Evolutionary conservation across 495 filamentous ascomycete species (phyloP), one percentile per base, ranked within the genome.

Genomic region (Alectoria sarmentosa): DNA sequence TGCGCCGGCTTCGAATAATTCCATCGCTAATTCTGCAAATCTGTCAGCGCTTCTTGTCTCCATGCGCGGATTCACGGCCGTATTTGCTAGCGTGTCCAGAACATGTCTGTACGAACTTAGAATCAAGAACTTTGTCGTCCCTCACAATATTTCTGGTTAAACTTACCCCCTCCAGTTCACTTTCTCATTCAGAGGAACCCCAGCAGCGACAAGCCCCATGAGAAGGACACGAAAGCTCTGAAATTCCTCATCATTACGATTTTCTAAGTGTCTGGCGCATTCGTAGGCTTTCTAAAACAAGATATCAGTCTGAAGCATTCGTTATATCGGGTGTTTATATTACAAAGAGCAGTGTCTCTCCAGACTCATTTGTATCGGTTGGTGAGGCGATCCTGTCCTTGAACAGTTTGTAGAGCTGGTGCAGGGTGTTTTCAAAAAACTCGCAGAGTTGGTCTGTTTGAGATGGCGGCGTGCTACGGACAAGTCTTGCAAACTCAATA

Each of bases 61-160:
- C 14, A 0, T 1, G 15, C 9, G 3, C 5, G 10, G 0, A 6
- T 1, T 0, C 2, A 41, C 10, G 38, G 1, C 9, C 2, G 5
- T 1, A 13, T 41, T 1, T 15, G 5, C 19, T 21, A 44, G 17
- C 4, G 1, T 1, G 41, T 44, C 41, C 9, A 44, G 19, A 44
- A 8, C 41, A 44, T 2, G 19, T 6, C 41, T 44, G 21, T 41
- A 21, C 3, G 19, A 4, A 21, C 21, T 21, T 8, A 19, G 19
- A 21, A 21, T 44, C 17, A 44, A 44, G 17, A 44, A 2, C 19
- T 21, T 21, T 21, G 41, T 48, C 21, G 11, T 13, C n/a, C 3
- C 23, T 4, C 11, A 48, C 8, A 23, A 2, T 11, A 26, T 10
- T 26, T 48, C n/a, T 26, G 10, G 6, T 23, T 26, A 11, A 10